Evolutionary conservation across 2,329 filamentous ascomycete species (phyloP).

Genomic region (Ascochyta clinopodiicola): DNA sequence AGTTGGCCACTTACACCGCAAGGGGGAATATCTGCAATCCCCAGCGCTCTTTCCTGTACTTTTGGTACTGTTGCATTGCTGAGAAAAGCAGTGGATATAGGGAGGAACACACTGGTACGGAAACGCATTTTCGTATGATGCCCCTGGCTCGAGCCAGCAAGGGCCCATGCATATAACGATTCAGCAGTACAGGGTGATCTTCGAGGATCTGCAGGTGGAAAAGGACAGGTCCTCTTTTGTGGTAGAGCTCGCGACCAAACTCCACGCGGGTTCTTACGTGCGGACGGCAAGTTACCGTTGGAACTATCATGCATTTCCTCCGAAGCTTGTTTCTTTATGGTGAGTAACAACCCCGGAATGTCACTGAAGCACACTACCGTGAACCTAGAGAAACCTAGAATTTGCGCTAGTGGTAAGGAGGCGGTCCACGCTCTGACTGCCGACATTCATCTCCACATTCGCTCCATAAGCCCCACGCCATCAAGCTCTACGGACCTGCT

Average conservation of each 20-base stretch:
- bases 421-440: background rate
- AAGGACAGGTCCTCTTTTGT: background rate
- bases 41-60: constrained; percentile 1
- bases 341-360: background rate
- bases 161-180: background rate
- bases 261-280: background rate
- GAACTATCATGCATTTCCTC: background rate
- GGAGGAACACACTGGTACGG: background rate
- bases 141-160: background rate
- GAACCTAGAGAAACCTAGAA: background rate
- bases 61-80: background rate
- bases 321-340: background rate
- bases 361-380: constrained; percentile 10
- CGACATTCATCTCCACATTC: background rate
- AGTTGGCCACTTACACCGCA: constrained; percentile 3
- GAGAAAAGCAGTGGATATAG: background rate
- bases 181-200: background rate
- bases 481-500: background rate
- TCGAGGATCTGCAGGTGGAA: background rate
- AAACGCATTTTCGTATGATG: background rate
- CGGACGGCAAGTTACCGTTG: background rate
- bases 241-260: background rate
- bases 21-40: constrained; percentile 5
- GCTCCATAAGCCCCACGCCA: background rate
- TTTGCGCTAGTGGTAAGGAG: background rate